Evolutionary conservation across 352 stramenopile species (phyloP), one percentile per base, ranked within the genome.

Genomic region (Globisporangium middletonii): DNA sequence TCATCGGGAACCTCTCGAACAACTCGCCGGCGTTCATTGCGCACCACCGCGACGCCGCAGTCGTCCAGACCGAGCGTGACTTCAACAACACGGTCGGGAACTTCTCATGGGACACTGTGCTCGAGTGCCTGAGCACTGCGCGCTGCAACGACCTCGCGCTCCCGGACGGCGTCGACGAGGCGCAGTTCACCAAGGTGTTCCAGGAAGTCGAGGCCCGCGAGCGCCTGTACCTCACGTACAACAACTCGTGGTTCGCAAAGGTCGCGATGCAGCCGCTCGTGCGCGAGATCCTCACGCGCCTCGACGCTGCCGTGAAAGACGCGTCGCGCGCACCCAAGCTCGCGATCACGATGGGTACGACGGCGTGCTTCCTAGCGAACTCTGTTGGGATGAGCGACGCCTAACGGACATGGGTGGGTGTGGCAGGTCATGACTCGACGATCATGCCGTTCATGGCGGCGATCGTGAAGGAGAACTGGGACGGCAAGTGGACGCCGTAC

Each of bases 401-500:
- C 41, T 19, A 4, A 6, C n/a, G 41, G 13, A 11, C 7, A 7
- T 6, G 18, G n/a, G 41, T 45, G 41, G 8, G 18, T 45, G 41
- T 35, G 13, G 2, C 57, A 84, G 75, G 68, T 12, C 85, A 94
- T 47, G 85, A 94, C 67, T 92, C 83, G 64, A 94, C 85, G 3
- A 77, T 94, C 62, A 94, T 94, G 83, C 85, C 85, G 16, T 81
- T 94, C 47, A 60, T 94, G 33, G 81, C 85, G 30, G 75, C 78
- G 12, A 69, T 87, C 33, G 69, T 83, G 45, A 83, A 80, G 38
- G 59, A 86, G 15, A 85, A 90, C 27, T 94, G 85, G 85, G 75
- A 92, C 48, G 77, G 80, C 59, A 86, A 73, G 33, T 94, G 85
- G 85, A 93, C 85, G 35, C 83, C 85, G 27, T 94, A 94, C 63